A percentile compares a stretch with the other conserved stretches of the same genome.
These are phyloP conservation scores for Tremella fuciformis DNA, from an alignment of 768 basidiomycete species.

Conservation along the genomic window DNA sequence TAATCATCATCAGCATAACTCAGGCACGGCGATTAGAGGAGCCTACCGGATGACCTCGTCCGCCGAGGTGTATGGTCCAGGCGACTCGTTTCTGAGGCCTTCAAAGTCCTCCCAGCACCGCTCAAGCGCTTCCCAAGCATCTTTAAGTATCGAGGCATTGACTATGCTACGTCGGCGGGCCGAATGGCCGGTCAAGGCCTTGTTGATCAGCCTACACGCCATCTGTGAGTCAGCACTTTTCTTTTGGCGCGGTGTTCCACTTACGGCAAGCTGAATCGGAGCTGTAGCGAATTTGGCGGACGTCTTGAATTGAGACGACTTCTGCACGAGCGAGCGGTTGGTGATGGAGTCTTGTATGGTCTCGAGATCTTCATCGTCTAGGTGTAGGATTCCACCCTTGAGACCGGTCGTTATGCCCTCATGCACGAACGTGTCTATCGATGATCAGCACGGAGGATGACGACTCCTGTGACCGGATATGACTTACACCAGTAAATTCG, in stretches of 20 bases:
- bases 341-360: constrained; percentile 67
- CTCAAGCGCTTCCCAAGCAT: constrained; percentile 82
- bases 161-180: constrained; percentile 64
- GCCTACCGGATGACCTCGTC: constrained; percentile 59
- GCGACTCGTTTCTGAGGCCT: constrained; percentile 52
- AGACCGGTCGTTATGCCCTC: constrained; percentile 80
- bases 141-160: constrained; percentile 64
- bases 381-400: constrained; percentile 73
- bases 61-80: constrained; percentile 47
- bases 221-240: constrained; percentile 29
- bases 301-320: constrained; percentile 20
- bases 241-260: constrained; percentile 6
- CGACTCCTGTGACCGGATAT: not conserved
- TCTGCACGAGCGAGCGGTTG: constrained; percentile 54
- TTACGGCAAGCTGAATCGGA: constrained; percentile 67
- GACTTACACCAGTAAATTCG: constrained; percentile 73
- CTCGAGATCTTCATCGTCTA: constrained; percentile 72
- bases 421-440: constrained; percentile 65
- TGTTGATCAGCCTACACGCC: constrained; percentile 74
- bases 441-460: constrained; percentile 1
- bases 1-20: not conserved
- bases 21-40: constrained; percentile 9
- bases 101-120: constrained; percentile 82
- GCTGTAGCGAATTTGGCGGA: constrained; percentile 56
- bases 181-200: constrained; percentile 71